Base-by-base conservation (phyloP, 257 asterid species). In the Petrea volubilis region DNA sequence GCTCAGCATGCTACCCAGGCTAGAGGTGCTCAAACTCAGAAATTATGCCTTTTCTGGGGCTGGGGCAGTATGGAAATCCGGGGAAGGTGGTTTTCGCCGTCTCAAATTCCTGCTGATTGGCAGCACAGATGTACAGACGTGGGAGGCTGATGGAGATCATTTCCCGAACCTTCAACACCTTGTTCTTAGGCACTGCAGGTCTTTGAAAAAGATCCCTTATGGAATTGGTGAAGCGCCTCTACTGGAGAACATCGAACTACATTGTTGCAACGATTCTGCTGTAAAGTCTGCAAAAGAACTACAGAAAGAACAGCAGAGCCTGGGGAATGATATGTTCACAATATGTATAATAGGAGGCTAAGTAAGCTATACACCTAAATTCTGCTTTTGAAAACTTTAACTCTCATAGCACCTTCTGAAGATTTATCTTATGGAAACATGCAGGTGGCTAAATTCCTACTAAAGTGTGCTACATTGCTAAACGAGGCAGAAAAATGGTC, bases 11-110 rank as follows among this genome's bases (percentile, higher is more conserved):
- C 44, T 76, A 28, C 81, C 84, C 41, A 62, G 67, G 5, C 64
- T 76, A 31, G 79, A 76, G 67, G 79, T 68, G 56, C 84, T 75
- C 49, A 67, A 79, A 61, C 76, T 80, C 7, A 62, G 23, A 65
- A 60, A 76, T 3, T 72, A 62, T 72, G 77, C 77, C 9, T 80
- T 80, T 64, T n/a, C n/a, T n/a, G n/a, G n/a, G n/a, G 21, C 47
- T 20, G 82, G 79, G 17, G 9, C 72, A 7, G 40, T 36, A 11
- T 77, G 79, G 77, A 34, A 59, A 21, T 51, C 67, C 18, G 40
- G 2, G 20, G 49, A 28, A 49, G 74, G 46, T 34, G 69, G 81
- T 31, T 72, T 80, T 67, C 17, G 6, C 21, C 1, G 53, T 59
- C 80, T 79, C 10, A 70, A 46, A 27, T 71, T 56, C 24, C 59